Evolutionary conservation across 805 yeast species (phyloP).

Genomic region (Debaryomyces tyrocola): DNA sequence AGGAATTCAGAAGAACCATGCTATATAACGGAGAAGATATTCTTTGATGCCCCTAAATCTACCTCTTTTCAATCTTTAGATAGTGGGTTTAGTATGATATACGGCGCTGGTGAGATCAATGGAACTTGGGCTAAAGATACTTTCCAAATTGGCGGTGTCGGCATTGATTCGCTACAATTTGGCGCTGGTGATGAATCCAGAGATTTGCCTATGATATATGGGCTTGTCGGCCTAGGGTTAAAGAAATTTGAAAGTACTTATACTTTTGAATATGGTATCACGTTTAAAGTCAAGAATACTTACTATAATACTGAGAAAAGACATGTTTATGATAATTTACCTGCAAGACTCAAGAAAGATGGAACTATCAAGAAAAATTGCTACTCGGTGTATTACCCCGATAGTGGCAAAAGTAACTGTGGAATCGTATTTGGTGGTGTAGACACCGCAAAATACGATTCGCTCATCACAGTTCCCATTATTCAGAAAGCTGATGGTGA

Average conservation of each 20-base stretch:
- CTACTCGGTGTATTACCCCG: conserved; percentile 1
- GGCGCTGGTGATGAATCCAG: background rate
- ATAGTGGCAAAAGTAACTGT: background rate
- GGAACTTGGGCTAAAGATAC: conserved; percentile 3
- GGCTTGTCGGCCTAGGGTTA: conserved; percentile 2
- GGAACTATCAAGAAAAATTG: conserved; percentile 1
- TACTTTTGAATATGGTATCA: conserved; percentile 4
- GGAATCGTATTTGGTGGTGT: conserved; percentile 5
- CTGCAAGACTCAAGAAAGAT: background rate
- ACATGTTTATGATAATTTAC: conserved; percentile 3
- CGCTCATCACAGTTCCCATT: conserved; percentile 7
- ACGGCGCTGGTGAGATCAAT: conserved; percentile 1
- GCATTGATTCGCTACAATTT: background rate
- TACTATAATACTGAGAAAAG: background rate
- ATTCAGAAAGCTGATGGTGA: conserved; percentile 7
- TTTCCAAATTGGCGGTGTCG: background rate
- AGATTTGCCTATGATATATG: background rate
- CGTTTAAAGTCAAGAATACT: background rate
- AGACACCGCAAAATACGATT: conserved; percentile 5
- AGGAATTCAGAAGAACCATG: background rate
- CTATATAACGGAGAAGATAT: background rate
- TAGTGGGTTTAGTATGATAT: conserved; percentile 2
- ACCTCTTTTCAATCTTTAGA: background rate
- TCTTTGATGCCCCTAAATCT: background rate
- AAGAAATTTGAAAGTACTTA: conserved; percentile 4